phyloP scores from a whole-genome alignment of 306 rosid genomes.

The Boehmeria nivea region DNA sequence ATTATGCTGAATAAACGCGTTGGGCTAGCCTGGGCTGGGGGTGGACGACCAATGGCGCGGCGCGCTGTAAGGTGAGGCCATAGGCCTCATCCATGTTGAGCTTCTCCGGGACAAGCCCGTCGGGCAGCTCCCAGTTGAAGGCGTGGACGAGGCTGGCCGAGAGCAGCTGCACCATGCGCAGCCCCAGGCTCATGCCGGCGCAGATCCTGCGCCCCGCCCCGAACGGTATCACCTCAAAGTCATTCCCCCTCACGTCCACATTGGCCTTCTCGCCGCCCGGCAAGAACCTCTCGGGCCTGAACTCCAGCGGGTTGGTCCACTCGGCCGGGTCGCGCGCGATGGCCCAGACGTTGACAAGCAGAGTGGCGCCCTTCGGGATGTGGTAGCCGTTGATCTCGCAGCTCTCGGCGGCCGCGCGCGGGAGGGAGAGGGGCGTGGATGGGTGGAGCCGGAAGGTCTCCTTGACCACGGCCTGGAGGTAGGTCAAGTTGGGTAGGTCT shows the following conservation, averaged over 20 bases:
- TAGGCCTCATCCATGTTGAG: conserved; percentile 73
- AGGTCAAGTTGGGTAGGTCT: conserved; percentile 47
- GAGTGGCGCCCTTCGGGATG: conserved; percentile 70
- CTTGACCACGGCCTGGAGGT: conserved; percentile 71
- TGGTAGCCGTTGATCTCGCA: conserved; percentile 51
- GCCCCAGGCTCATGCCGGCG: conserved; percentile 60
- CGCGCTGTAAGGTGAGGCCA: conserved; percentile 70
- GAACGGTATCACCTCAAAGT: conserved; percentile 72
- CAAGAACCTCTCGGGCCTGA: conserved; percentile 64
- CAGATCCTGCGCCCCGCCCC: conserved; percentile 85
- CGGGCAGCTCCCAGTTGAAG: conserved; percentile 48
- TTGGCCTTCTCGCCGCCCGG: conserved; percentile 49
- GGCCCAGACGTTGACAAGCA: conserved; percentile 76
- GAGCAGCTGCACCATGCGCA: conserved; percentile 51
- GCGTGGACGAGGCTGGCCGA: conserved; percentile 48
- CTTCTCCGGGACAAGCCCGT: conserved; percentile 34
- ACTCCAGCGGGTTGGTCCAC: conserved; percentile 54
- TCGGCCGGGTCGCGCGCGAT: conserved; percentile 59
- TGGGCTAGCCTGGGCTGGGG: conserved; percentile 47
- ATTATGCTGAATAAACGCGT: conserved; percentile 15
- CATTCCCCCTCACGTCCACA: conserved; percentile 57
- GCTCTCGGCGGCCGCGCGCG: conserved; percentile 44
- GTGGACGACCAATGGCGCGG: conserved; percentile 37
- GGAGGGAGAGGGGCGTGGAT: conserved; percentile 81
- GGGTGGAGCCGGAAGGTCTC: conserved; percentile 85